Evolutionary conservation across 164 flowering plant genomes (phyloP).

Genomic region (Magnolia sinica): DNA sequence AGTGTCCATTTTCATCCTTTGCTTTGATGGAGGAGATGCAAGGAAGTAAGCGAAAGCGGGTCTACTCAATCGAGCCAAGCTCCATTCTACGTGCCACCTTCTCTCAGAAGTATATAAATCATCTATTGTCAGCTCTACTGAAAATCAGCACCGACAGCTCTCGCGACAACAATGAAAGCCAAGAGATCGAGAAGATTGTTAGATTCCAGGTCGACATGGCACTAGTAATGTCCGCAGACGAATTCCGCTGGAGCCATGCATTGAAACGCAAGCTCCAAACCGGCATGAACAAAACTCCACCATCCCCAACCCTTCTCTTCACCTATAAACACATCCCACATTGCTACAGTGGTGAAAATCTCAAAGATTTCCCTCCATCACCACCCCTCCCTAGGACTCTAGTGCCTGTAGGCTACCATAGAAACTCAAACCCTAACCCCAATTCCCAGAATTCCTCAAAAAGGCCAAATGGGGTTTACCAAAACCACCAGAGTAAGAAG

Average conservation of each 20-base stretch:
- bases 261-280: neutral
- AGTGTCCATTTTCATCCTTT: neutral
- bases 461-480: neutral
- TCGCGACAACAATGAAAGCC: neutral
- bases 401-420: neutral
- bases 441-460: neutral
- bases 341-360: neutral
- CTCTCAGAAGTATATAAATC: slow-evolving; percentile 23
- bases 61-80: slow-evolving; percentile 23
- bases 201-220: neutral
- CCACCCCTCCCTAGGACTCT: slow-evolving; percentile 10
- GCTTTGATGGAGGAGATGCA: slow-evolving; percentile 15
- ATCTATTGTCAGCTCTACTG: slow-evolving; percentile 24
- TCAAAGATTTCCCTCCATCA: neutral
- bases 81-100: slow-evolving; percentile 5
- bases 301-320: neutral
- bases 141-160: slow-evolving; percentile 1
- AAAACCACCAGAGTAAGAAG: neutral
- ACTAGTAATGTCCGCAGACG: neutral
- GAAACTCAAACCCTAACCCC: neutral
- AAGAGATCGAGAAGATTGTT: slow-evolving; percentile 7
- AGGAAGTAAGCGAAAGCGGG: slow-evolving; percentile 21
- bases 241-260: neutral
- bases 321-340: neutral
- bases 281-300: neutral